Base-by-base conservation (phyloP, 169 alveolate genomes). In the Plasmodium billcollinsi region DNA sequence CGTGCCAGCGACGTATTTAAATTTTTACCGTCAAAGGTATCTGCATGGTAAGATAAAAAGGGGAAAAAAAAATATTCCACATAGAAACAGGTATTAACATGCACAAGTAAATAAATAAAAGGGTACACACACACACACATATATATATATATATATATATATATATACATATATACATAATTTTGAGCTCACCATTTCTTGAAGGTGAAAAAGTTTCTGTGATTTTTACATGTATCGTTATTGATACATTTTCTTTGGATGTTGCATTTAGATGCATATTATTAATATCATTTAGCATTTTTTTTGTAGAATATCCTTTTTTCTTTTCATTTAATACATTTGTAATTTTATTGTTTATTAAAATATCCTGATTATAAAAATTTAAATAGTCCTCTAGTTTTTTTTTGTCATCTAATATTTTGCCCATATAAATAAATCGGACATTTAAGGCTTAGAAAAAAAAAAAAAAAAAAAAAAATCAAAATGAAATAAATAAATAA, bases 341-440 rank as follows among this genome's bases (percentile, higher is more conserved):
- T 5, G 61, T 39, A 20, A 54, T 73, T 21, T 56, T 56, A 39
- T 54, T 69, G 33, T 65, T 76, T 12, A 21, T 59, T 8, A 65
- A 18, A 11, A 76, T 21, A 39, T 76, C 89, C 45, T 76, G 65
- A 26, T 65, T 50, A 76, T 76, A 76, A 76, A 15, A 56, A 65
- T 56, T 76, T 76, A 76, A 20, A n/a, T 76, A 76, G 52, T 86
- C 91, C 20, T 88, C 88, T 63, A 91, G 61, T 47, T 66, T 88
- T 63, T 54, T 61, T 62, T 39, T 86, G 18, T 94, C 96, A 18
- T 72, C 88, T 24, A 94, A 74, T 15, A 89, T 56, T n/a, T 73
- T 45, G 0, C 96, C 96, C 70, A 93, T 80, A 45, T 94, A 90
- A 7, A 94, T 94, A 18, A 94, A 39, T 9, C 96, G 88, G 18